Base-by-base conservation (phyloP, 108 stramenopile species). In the Schizochytrium sp. region DNA sequence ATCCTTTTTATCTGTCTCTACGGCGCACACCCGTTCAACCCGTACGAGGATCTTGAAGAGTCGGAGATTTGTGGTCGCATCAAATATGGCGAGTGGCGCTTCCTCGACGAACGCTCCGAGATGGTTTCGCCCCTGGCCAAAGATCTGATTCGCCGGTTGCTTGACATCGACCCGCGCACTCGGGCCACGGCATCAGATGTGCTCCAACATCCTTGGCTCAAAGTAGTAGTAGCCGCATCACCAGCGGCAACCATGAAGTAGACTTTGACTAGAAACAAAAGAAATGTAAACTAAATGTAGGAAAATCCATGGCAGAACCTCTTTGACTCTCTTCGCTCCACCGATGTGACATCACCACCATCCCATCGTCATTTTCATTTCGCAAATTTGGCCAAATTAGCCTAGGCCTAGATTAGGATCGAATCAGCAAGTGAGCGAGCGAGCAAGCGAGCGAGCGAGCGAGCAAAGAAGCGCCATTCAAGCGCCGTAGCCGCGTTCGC, bases 1-100 rank as follows among this genome's bases (percentile, higher is more conserved):
- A 34, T 83, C 51, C 76, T 83, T 23, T 83, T 25, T 83, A 55
- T 83, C 51, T 83, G 76, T 23, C 51, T 83, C n/a, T 83, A 83
- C 51, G 76, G 76, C n/a, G 76, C 51, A 12, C 76, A 83, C n/a
- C 76, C 76, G 12, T 83, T 83, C 23, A 45, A 83, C 28, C 76
- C 76, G 12, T 47, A 12, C 12, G 51, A 23, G 16, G 51, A 83
- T 53, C 25, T 53, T 8, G 51, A 53, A 2, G 76, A 83, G 76
- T 12, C n/a, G 3, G 48, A 83, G 51, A 83, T 83, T 83, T 47
- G 48, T 4, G 48, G 28, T 12, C 76, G 76, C 48, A 83, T 83
- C 28, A 21, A 83, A 45, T n/a, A 28, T 16, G 76, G 76, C 12
- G 19, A 53, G 6, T 83, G 76, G 76, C 19, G 51, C 6, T 83